Evolutionary conservation across 1,284 basidiomycete genomes (phyloP).

Genomic region (Cryptococcus sp.): DNA sequence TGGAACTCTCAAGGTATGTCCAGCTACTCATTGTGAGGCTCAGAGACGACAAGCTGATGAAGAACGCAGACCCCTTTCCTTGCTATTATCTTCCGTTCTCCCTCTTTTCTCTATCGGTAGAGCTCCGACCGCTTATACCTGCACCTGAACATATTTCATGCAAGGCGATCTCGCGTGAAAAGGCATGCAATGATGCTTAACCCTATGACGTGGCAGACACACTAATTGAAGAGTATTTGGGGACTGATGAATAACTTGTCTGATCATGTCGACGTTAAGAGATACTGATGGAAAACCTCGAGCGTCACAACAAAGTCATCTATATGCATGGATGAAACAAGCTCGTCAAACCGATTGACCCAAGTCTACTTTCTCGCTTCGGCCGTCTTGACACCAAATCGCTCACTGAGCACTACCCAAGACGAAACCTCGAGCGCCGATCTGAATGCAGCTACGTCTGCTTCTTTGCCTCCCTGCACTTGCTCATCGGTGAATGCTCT

Average conservation of each 20-base stretch:
- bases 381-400: slow-evolving; percentile 16
- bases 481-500: slow-evolving; percentile 19
- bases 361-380: neutral
- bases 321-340: too few species aligned
- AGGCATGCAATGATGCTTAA: too few species aligned
- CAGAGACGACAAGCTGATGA: neutral
- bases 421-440: slow-evolving; percentile 14
- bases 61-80: neutral
- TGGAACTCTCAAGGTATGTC: neutral
- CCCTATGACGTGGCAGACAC: too few species aligned
- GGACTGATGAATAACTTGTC: too few species aligned
- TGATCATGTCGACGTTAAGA: too few species aligned
- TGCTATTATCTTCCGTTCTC: neutral
- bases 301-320: too few species aligned
- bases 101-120: slow-evolving; percentile 1
- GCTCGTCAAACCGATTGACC: too few species aligned
- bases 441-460: slow-evolving; percentile 12
- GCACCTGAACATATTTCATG: neutral
- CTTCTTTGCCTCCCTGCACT: neutral
- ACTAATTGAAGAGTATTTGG: too few species aligned
- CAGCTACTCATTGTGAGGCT: too few species aligned
- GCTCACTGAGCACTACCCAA: slow-evolving; percentile 20
- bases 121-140: neutral
- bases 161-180: neutral
- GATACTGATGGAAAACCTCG: too few species aligned